Base-by-base conservation (phyloP, 2,329 filamentous ascomycete species). In the Pseudocercospora fijiensis region DNA sequence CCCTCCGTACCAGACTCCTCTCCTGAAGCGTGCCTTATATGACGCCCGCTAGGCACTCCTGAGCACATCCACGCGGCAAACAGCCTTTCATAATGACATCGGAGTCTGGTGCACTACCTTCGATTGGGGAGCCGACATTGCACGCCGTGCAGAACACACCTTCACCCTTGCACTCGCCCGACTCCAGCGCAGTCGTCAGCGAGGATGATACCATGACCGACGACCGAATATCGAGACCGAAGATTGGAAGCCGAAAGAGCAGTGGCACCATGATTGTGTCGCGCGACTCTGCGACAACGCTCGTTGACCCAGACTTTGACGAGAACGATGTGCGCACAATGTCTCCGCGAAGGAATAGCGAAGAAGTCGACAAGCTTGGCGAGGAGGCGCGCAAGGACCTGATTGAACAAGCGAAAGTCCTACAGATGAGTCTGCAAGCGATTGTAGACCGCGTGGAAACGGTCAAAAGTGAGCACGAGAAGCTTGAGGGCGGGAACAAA, bases 401-500 rank as follows among this genome's bases (percentile, higher is more conserved):
- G 66, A 84, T 87, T 74, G 84, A 86, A 84, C 92, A 97, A 79
- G 93, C 94, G 64, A 91, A 92, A 77, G 86, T 87, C 53, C 82
- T 98, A 27, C 95, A 99, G 78, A 91, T 92, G 60, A 96, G 92
- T 27, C 86, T 99, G 33, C 84, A 96, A 66, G 91, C 90, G 67
- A 90, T 98, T 49, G 92, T 96, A 69, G 91, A 96, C 78, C 90
- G 92, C 58, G 96, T 98, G 76, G 95, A 99, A 75, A 91, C 91
- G 28, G 93, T 98, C 68, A 91, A 92, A 77, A 89, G 90, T 71
- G 94, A 98, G 75, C 93, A 99, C 75, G 92, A 97, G 80, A 97
- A 96, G 79, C 87, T 99, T 60, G 93, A 98, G 78, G 95, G 86
- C 77, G 93, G 97, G 77, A 99, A 99, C 83, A 94, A 92, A 74